Percentiles rank a stretch among this genome's conserved stretches.
Conservation (phyloP, 257 asterid genomes). For the Verbascum thapsus region DNA sequence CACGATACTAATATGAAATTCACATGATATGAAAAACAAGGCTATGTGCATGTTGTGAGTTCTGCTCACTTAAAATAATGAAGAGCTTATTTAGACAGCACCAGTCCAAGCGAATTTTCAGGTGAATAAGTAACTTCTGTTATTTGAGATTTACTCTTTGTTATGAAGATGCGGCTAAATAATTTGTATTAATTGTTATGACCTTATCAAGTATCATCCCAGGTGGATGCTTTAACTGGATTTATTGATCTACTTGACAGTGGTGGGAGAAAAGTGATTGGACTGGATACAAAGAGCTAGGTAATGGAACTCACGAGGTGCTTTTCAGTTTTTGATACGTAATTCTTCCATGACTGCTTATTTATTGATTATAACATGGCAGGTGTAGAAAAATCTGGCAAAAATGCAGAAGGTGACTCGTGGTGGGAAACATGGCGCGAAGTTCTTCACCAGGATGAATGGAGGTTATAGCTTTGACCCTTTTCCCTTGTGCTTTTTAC, state of each 20-base stretch:
- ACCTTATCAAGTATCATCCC: slow-evolving; percentile 82
- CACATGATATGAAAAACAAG: too few relatives aligned
- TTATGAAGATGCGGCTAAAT: neutral
- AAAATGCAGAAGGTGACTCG: slow-evolving; percentile 90
- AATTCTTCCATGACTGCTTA: slow-evolving; percentile 28
- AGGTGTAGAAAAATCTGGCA: slow-evolving; percentile 99
- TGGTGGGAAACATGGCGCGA: slow-evolving; percentile 99
- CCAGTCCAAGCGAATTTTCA: too few relatives aligned
- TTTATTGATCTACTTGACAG: slow-evolving; percentile 98
- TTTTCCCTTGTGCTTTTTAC: neutral
- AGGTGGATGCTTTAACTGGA: slow-evolving; percentile 97
- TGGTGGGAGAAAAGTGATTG: slow-evolving; percentile 99
- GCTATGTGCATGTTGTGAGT: too few relatives aligned
- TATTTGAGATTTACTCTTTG: too few relatives aligned
- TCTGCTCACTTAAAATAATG: too few relatives aligned
- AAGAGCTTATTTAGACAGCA: too few relatives aligned
- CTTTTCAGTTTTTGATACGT: slow-evolving; percentile 17
- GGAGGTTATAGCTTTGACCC: slow-evolving; percentile 64
- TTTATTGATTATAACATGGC: slow-evolving; percentile 20
- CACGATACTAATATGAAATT: too few relatives aligned
- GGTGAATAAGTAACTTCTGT: too few relatives aligned
- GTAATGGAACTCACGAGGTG: slow-evolving; percentile 42
- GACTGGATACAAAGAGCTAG: slow-evolving; percentile 99
- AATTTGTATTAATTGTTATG: slow-evolving; percentile 42
- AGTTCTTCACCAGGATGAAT: slow-evolving; percentile 95